phyloP scores from a whole-genome alignment of 2,329 filamentous ascomycete species.

The Tolypocladium tropicale region DNA sequence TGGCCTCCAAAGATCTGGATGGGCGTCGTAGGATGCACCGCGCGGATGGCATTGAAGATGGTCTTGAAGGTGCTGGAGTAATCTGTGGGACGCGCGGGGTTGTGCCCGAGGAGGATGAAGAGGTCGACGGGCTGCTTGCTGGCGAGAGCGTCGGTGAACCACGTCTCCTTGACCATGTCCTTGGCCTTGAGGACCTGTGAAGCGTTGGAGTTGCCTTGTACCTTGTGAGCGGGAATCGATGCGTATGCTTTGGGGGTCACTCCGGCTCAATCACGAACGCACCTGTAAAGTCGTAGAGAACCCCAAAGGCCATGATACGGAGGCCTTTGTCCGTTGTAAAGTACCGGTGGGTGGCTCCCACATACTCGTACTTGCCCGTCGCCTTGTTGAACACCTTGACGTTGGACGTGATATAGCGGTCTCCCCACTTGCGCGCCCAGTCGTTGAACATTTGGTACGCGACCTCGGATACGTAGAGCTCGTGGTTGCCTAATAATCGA shows the following conservation, averaged over 20 bases:
- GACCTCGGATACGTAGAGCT: conserved; percentile 52
- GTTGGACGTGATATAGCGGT: conserved; percentile 34
- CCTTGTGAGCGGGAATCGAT: neutral
- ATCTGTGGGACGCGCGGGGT: conserved; percentile 38
- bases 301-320: conserved; percentile 33
- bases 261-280: conserved; percentile 23
- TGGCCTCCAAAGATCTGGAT: conserved; percentile 58
- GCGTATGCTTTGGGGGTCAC: too few species aligned
- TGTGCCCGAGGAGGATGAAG: conserved; percentile 55
- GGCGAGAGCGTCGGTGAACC: conserved; percentile 50
- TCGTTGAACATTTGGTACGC: conserved; percentile 51
- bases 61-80: conserved; percentile 30
- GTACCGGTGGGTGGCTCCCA: conserved; percentile 32
- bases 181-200: conserved; percentile 48
- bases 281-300: conserved; percentile 37
- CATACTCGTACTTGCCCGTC: conserved; percentile 28
- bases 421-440: conserved; percentile 45
- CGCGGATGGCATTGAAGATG: conserved; percentile 49
- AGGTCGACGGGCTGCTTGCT: conserved; percentile 45
- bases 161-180: conserved; percentile 39
- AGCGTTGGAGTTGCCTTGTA: conserved; percentile 46
- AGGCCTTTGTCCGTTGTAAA: conserved; percentile 31
- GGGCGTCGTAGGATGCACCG: conserved; percentile 42
- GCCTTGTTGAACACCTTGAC: conserved; percentile 30
- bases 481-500: conserved; percentile 41